Percentiles rank a stretch among this genome's conserved stretches.
These are phyloP conservation scores for Globisporangium barbulae DNA, from an alignment of 352 stramenopile species.

Conservation along the genomic window DNA sequence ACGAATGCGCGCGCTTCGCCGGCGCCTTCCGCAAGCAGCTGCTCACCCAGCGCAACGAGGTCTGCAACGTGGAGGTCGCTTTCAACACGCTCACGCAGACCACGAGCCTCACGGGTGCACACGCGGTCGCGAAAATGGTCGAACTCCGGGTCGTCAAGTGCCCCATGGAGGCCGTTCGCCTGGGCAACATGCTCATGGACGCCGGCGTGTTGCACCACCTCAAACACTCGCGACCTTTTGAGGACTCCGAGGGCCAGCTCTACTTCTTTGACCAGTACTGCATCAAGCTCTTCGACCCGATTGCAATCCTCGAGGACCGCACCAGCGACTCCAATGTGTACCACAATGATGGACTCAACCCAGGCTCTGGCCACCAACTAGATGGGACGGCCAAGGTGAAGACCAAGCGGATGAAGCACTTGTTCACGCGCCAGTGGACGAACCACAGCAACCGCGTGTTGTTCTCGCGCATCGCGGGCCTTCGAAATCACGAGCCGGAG, in stretches of 20 bases:
- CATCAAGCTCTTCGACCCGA: conserved; percentile 24
- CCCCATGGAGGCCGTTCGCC: conserved; percentile 30
- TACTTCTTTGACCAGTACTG: conserved; percentile 31
- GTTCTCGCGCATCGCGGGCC: background rate
- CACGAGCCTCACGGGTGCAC: background rate
- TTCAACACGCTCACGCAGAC: conserved; percentile 4
- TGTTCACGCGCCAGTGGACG: background rate
- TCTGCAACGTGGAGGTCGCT: conserved; percentile 17
- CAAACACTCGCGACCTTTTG: conserved; percentile 26
- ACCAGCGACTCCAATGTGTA: background rate
- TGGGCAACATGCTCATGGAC: conserved; percentile 38
- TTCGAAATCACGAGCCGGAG: background rate
- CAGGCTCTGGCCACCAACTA: background rate
- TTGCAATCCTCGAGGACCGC: conserved; percentile 23
- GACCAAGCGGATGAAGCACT: background rate
- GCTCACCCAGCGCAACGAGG: background rate
- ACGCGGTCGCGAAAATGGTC: background rate
- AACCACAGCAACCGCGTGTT: background rate
- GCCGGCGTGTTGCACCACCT: conserved; percentile 30
- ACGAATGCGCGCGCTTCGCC: conserved; percentile 9
- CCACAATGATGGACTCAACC: background rate
- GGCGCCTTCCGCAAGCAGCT: background rate
- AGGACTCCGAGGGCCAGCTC: conserved; percentile 13
- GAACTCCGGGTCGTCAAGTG: conserved; percentile 12
- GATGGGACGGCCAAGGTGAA: background rate